Evolutionary conservation across 2,329 filamentous ascomycete species (phyloP).

Genomic region (Xylaria arbuscula): DNA sequence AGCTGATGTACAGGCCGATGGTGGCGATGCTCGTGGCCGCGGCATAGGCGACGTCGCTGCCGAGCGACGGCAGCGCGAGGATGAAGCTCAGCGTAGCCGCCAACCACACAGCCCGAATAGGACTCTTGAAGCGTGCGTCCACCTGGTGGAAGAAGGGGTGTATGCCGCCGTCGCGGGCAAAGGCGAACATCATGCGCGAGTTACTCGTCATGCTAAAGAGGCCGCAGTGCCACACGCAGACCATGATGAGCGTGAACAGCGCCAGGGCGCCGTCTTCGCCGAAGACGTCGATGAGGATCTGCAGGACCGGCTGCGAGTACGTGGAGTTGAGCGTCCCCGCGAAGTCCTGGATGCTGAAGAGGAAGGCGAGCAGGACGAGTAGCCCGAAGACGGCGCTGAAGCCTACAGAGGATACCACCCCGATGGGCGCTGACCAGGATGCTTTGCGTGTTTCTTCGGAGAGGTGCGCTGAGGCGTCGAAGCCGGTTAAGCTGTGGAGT

Average conservation of each 20-base stretch:
- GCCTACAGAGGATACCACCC: slow-evolving; percentile 66
- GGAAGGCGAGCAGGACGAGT: slow-evolving; percentile 62
- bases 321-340: slow-evolving; percentile 57
- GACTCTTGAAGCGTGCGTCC: slow-evolving; percentile 60
- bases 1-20: slow-evolving; percentile 68
- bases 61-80: slow-evolving; percentile 65
- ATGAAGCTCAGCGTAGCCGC: slow-evolving; percentile 65
- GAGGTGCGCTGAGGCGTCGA: slow-evolving; percentile 67
- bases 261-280: slow-evolving; percentile 66
- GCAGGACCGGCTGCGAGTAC: slow-evolving; percentile 65
- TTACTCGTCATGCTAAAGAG: slow-evolving; percentile 68
- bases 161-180: slow-evolving; percentile 66
- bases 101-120: slow-evolving; percentile 66
- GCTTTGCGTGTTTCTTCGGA: slow-evolving; percentile 68
- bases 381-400: slow-evolving; percentile 56
- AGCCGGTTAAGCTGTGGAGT: slow-evolving; percentile 54
- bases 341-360: slow-evolving; percentile 70
- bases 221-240: slow-evolving; percentile 71
- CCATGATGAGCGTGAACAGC: slow-evolving; percentile 65
- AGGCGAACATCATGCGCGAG: slow-evolving; percentile 70
- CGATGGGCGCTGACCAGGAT: slow-evolving; percentile 67
- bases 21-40: slow-evolving; percentile 70
- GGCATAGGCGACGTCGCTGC: slow-evolving; percentile 65
- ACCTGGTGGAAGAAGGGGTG: slow-evolving; percentile 66
- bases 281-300: slow-evolving; percentile 68